Percentiles rank a stretch among this genome's conserved stretches.
Conservation (phyloP, 108 stramenopile genomes). For the Cyclotella distinguenda region DNA sequence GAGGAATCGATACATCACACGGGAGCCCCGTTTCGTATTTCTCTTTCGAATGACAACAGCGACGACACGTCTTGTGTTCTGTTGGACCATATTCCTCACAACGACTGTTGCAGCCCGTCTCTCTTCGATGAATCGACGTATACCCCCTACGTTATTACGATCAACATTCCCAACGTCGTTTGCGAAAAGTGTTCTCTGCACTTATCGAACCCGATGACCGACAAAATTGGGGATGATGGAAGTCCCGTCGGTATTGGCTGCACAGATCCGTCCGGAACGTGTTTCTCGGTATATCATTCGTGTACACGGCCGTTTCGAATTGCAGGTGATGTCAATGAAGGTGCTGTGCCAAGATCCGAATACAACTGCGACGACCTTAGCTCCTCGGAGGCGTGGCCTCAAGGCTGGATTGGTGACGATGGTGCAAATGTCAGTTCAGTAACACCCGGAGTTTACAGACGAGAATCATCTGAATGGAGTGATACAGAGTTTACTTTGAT, state of each 20-base stretch:
- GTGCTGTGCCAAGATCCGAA: conserved; percentile 31
- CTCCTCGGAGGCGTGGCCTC: conserved; percentile 20
- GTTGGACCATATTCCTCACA: conserved; percentile 55
- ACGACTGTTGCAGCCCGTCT: conserved; percentile 37
- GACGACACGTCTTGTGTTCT: conserved; percentile 40
- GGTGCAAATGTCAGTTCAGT: conserved; percentile 24
- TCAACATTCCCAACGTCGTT: conserved; percentile 44
- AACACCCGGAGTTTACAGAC: conserved; percentile 28
- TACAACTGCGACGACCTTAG: conserved; percentile 18
- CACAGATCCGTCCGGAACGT: conserved; percentile 42
- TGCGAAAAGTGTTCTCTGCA: conserved; percentile 53
- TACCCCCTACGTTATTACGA: conserved; percentile 43
- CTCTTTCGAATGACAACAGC: conserved; percentile 30
- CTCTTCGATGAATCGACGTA: conserved; percentile 31
- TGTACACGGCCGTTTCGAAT: conserved; percentile 43
- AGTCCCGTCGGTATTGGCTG: conserved; percentile 29
- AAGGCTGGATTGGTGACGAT: conserved; percentile 30
- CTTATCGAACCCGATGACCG: conserved; percentile 45
- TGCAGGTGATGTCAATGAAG: conserved; percentile 17
- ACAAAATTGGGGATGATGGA: conserved; percentile 40
- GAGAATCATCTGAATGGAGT: conserved; percentile 43
- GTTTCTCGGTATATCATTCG: conserved; percentile 50
- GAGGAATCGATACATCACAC: conserved; percentile 44
- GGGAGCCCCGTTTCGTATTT: conserved; percentile 44
- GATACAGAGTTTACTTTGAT: conserved; percentile 32